Base-by-base conservation (phyloP, 208 protist species). In the Trypanosoma platydactyli region DNA sequence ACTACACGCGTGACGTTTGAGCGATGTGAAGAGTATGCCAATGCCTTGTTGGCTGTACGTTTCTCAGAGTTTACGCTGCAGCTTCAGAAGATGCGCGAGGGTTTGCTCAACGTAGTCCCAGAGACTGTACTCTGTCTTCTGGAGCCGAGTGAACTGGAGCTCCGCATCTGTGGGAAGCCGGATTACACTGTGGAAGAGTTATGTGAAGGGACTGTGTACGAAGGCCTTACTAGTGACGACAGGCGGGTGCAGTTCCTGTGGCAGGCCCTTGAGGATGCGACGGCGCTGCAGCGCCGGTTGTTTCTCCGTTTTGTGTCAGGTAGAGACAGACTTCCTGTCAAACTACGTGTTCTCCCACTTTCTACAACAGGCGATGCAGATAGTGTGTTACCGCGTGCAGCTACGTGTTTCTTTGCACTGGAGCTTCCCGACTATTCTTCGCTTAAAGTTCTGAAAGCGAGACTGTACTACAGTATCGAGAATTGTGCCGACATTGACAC, bases 341-440 rank as follows among this genome's bases (percentile, higher is more conserved):
- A 89, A 72, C 77, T 96, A 65, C 86, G 84, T 38, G 63, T 95
- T 33, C 67, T 95, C 0, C 85, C 93, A 6, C 68, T 97, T 5
- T 71, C 63, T 35, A 84, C 75, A 11, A 58, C 83, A 46, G 87
- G 83, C 5, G 86, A 97, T 58, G 82, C 92, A 4, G 95, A 98
- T 77, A 74, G 80, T 20, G 68, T 87, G 18, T 74, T 99, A 12
- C 95, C 97, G 6, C 80, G 88, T 27, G 89, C 97, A 18, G 87
- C 95, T 24, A 99, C 97, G 63, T 99, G 97, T 86, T 98, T 98
- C 80, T 98, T 98, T 65, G 83, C 90, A 16, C 35, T 99, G 27
- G 91, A 98, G 67, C 71, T 99, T 38, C 97, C 97, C 7, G 83
- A 97, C 66, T 99, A 99, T 79, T 94, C 86, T 62, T 87, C 81